phyloP scores from a whole-genome alignment of 164 flowering plant genomes.

The Taxillus chinensis region DNA sequence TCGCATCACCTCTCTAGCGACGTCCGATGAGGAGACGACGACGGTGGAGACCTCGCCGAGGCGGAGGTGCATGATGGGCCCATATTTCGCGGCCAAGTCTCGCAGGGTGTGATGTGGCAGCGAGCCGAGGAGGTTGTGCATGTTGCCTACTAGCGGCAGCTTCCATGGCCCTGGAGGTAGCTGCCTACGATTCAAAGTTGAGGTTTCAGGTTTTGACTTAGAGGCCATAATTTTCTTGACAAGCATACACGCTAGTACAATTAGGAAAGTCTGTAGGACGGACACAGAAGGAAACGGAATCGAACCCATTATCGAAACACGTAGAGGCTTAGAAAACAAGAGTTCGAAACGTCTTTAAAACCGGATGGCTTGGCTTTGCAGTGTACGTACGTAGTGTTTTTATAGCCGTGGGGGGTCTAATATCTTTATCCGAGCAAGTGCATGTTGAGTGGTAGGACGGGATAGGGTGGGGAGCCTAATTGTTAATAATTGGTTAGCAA shows the following conservation, averaged over 20 bases:
- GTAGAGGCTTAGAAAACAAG: too few relatives aligned
- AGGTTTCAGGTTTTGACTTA: background rate
- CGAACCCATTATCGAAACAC: too few relatives aligned
- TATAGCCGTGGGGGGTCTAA: too few relatives aligned
- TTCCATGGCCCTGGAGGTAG: constrained; percentile 20
- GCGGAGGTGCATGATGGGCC: constrained; percentile 36
- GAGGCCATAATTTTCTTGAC: background rate
- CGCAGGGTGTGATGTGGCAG: constrained; percentile 21
- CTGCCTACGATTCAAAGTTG: background rate
- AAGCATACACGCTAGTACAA: background rate
- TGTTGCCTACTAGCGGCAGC: constrained; percentile 26
- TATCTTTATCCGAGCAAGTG: too few relatives aligned
- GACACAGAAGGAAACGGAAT: too few relatives aligned
- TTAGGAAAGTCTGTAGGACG: too few relatives aligned
- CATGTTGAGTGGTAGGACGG: too few relatives aligned
- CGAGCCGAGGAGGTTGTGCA: constrained; percentile 16
- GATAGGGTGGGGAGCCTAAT: too few relatives aligned
- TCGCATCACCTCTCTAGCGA: constrained; percentile 30
- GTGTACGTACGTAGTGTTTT: too few relatives aligned
- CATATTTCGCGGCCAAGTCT: constrained; percentile 29
- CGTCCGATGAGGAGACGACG: constrained; percentile 31
- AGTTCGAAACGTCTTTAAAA: too few relatives aligned
- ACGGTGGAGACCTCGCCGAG: constrained; percentile 30
- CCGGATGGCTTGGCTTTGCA: too few relatives aligned
- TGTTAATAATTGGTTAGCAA: too few relatives aligned